Evolutionary conservation across 2,329 filamentous ascomycete genomes (phyloP).

Genomic region (Fusarium beomiforme): DNA sequence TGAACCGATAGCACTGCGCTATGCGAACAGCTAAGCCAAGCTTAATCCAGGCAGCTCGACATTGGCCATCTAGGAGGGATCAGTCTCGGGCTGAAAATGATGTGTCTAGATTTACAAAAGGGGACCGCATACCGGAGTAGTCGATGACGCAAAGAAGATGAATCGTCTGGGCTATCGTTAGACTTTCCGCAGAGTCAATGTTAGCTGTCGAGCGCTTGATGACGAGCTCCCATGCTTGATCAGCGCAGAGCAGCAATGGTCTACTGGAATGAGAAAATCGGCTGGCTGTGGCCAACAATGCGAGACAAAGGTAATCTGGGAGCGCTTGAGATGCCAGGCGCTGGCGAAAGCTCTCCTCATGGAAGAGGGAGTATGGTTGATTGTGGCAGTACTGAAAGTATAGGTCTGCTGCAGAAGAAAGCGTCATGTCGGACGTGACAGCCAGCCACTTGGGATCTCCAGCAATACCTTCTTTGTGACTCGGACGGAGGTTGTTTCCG

Average conservation of each 20-base stretch:
- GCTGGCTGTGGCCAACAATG: neutral
- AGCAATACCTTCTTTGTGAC: neutral
- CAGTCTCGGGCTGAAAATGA: neutral
- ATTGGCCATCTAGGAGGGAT: neutral
- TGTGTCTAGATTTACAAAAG: neutral
- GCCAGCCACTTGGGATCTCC: neutral
- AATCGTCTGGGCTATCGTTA: neutral
- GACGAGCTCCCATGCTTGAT: neutral
- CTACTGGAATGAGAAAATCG: neutral
- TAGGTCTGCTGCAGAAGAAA: neutral
- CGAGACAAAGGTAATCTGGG: neutral
- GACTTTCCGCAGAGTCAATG: neutral
- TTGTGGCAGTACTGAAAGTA: neutral
- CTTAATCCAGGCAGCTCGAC: neutral
- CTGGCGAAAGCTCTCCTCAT: neutral
- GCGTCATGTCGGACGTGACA: neutral
- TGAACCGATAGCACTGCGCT: neutral
- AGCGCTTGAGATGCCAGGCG: neutral
- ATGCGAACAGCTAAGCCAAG: neutral
- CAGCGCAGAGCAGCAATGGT: neutral
- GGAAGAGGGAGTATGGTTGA: neutral
- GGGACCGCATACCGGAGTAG: neutral
- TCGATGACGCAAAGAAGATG: neutral
- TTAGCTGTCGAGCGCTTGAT: neutral
- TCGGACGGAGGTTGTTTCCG: fast-evolving